These are phyloP conservation scores for Phalaenopsis hybrid DNA, from an alignment of 116 monocot species.

Conservation along the genomic window DNA sequence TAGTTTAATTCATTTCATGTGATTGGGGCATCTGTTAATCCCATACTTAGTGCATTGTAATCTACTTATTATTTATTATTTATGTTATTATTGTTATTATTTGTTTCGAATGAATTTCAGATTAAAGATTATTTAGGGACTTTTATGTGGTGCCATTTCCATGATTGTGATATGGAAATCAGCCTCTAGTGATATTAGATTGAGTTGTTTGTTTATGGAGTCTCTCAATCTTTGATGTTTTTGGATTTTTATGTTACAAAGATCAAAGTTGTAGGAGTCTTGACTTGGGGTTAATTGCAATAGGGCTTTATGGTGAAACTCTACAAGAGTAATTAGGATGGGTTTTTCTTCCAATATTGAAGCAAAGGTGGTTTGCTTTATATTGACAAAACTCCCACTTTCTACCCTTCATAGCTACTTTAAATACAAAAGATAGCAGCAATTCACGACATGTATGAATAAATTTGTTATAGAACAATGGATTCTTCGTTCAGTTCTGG, in stretches of 20 bases:
- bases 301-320: too few species aligned
- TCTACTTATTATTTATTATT: neutral
- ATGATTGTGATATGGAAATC: neutral
- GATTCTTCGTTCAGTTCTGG: too few species aligned
- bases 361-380: neutral
- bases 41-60: neutral
- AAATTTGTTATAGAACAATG: too few species aligned
- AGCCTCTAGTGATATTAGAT: neutral
- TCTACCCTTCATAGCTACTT: too few species aligned
- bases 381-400: too few species aligned
- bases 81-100: neutral
- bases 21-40: neutral
- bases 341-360: neutral
- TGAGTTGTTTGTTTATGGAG: neutral
- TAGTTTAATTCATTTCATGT: neutral
- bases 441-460: too few species aligned
- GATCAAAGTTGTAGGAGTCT: neutral
- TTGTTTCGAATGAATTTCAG: too few species aligned
- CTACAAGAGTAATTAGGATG: neutral
- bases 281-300: neutral
- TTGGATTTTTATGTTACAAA: neutral
- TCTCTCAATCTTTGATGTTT: neutral
- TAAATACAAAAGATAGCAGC: too few species aligned
- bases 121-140: neutral
- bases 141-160: neutral